Percentiles rank a stretch among this genome's conserved stretches.
Evolutionary conservation across 2,329 filamentous ascomycete species (phyloP).

Genomic region (Zalaria obscura): DNA sequence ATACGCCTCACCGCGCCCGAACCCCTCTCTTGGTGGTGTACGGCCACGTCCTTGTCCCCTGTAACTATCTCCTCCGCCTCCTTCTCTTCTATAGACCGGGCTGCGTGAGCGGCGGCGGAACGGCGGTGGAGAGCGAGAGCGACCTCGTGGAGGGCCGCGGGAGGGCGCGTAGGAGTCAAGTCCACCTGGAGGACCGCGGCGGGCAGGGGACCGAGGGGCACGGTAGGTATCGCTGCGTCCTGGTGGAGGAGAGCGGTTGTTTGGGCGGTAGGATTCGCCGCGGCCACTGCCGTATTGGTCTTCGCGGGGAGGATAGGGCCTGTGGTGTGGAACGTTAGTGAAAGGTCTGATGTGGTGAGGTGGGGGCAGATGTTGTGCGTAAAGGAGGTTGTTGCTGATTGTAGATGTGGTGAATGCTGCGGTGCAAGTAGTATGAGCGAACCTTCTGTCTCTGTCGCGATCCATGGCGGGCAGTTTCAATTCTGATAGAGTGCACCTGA

Average conservation of each 20-base stretch:
- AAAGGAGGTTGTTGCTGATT: too few relatives aligned
- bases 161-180: constrained; percentile 13
- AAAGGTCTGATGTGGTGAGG: too few relatives aligned
- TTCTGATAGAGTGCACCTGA: too few relatives aligned
- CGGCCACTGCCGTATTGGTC: constrained; percentile 19
- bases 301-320: constrained; percentile 14
- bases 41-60: constrained; percentile 16
- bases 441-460: too few relatives aligned
- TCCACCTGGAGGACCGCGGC: constrained; percentile 17
- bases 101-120: constrained; percentile 17
- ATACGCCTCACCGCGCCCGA: constrained; percentile 20
- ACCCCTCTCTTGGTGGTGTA: constrained; percentile 17
- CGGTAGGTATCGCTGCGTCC: constrained; percentile 21
- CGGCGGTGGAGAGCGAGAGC: constrained; percentile 12
- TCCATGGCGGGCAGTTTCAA: too few relatives aligned
- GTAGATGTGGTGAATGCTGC: too few relatives aligned
- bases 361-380: too few relatives aligned
- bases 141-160: constrained; percentile 13
- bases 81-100: constrained; percentile 14
- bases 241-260: constrained; percentile 16
- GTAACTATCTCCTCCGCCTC: constrained; percentile 19
- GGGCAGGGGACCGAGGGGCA: constrained; percentile 32
- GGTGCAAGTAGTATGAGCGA: too few relatives aligned
- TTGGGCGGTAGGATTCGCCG: constrained; percentile 24
- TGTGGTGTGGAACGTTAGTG: not conserved